A percentile compares a stretch with the other conserved stretches of the same genome.
phyloP scores from a whole-genome alignment of 148 eudicot species.

The Chenopodium suecicum region DNA sequence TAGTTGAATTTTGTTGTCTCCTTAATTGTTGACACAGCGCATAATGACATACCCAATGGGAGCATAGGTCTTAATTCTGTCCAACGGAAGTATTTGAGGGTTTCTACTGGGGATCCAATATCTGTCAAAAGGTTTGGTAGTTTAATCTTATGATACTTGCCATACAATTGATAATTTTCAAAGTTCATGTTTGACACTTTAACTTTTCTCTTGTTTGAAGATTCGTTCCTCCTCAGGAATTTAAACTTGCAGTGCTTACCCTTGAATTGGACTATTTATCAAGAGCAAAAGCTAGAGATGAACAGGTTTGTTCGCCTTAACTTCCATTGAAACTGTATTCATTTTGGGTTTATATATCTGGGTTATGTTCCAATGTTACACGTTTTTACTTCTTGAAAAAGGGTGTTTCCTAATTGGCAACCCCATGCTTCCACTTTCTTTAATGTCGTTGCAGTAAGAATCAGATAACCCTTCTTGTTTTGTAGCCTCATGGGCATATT shows the following conservation, averaged over 20 bases:
- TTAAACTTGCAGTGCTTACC: constrained; percentile 70
- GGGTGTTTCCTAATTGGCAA: not conserved
- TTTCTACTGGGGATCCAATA: constrained; percentile 34
- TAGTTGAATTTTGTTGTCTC: constrained; percentile 9
- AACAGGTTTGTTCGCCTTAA: constrained; percentile 45
- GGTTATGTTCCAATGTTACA: not conserved
- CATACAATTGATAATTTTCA: not conserved
- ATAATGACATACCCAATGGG: constrained; percentile 58
- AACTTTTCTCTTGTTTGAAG: constrained; percentile 29
- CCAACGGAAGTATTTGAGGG: constrained; percentile 50
- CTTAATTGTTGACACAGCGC: constrained; percentile 52
- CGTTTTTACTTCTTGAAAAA: not conserved
- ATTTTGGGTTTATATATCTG: not conserved
- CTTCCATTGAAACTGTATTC: not conserved
- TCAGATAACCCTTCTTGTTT: not conserved
- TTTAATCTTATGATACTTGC: constrained; percentile 2
- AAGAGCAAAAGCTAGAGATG: constrained; percentile 63
- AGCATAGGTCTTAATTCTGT: constrained; percentile 64
- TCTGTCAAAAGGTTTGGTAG: constrained; percentile 58
- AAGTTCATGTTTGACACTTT: constrained; percentile 6
- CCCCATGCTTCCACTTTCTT: constrained; percentile 7
- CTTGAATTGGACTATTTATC: constrained; percentile 87
- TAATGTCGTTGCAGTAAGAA: not conserved
- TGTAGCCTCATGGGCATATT: constrained; percentile 6
- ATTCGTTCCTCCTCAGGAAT: constrained; percentile 72